A percentile compares a stretch with the other conserved stretches of the same genome.
phyloP scores from a whole-genome alignment of 2,329 filamentous ascomycete species.

The Aspergillus sp. region DNA sequence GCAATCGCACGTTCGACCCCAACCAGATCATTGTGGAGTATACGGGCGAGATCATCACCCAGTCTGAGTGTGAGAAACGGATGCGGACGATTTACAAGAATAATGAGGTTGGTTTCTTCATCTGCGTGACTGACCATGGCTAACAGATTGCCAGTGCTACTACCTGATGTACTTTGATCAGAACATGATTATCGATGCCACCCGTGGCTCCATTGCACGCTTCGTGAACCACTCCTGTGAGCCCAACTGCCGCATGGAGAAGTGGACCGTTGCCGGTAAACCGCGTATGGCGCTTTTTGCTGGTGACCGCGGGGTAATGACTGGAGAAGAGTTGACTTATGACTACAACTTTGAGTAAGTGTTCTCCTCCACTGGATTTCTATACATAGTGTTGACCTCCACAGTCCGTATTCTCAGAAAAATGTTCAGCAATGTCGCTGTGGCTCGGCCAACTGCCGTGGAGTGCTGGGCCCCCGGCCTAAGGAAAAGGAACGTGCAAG shows the following conservation, averaged over 20 bases:
- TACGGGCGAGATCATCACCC: slow-evolving; percentile 94
- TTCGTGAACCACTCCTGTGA: slow-evolving; percentile 98
- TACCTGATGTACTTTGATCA: slow-evolving; percentile 99
- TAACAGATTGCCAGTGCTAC: slow-evolving; percentile 65
- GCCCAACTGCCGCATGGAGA: slow-evolving; percentile 96
- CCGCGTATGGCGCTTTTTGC: slow-evolving; percentile 97
- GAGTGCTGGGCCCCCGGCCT: slow-evolving; percentile 57
- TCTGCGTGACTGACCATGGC: background rate
- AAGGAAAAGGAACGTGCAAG: slow-evolving; percentile 46
- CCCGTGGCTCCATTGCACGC: slow-evolving; percentile 88
- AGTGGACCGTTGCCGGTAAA: slow-evolving; percentile 91
- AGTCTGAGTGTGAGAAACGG: slow-evolving; percentile 85
- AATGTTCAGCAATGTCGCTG: slow-evolving; percentile 65
- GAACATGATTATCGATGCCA: slow-evolving; percentile 97
- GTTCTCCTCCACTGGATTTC: background rate
- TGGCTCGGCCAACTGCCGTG: slow-evolving; percentile 59
- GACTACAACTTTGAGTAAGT: slow-evolving; percentile 74
- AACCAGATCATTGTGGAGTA: slow-evolving; percentile 99
- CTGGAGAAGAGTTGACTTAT: slow-evolving; percentile 93
- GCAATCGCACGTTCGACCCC: slow-evolving; percentile 80
- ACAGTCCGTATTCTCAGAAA: slow-evolving; percentile 56
- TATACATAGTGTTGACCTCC: slow-evolving; percentile 10
- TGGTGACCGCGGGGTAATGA: slow-evolving; percentile 83
- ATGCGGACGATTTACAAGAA: slow-evolving; percentile 94
- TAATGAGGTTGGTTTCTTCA: slow-evolving; percentile 66